Evolutionary conservation across 1,284 basidiomycete species (phyloP), one percentile per base, ranked within the genome.

Genomic region (Cutaneotrichosporon sp.): DNA sequence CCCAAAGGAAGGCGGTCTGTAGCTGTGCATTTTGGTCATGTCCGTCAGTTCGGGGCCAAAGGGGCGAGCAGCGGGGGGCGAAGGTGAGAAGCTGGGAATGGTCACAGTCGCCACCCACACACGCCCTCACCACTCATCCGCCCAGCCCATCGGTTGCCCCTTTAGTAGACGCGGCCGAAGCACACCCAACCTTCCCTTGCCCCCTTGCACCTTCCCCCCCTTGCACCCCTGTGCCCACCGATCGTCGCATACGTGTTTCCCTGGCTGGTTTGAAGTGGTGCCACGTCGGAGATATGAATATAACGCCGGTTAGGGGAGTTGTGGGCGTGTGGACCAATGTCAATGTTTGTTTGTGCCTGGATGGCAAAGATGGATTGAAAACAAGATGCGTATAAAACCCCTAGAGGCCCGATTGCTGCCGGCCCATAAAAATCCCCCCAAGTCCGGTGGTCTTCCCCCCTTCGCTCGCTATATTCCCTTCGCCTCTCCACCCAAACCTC

Each of bases 381-480:
- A 46, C 14, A 24, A 22, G n/a, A 4, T 22, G 31, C 31, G 52
- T 55, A 55, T 55, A 55, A 45, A 55, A 55, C 54, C 52, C 42
- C 54, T 43, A 10, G 54, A 27, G 22, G 22, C 54, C 54, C 54
- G 54, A 55, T 55, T 43, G 38, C 38, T 31, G 38, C 54, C 54
- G 54, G 54, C 54, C 54, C 54, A 55, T 55, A 55, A 55, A 55
- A 55, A 45, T 43, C 38, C 54, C 38, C 27, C 54, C 25, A n/a
- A n/a, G n/a, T n/a, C n/a, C n/a, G n/a, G n/a, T n/a, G n/a, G n/a
- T n/a, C n/a, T n/a, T n/a, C n/a, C n/a, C n/a, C n/a, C n/a, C n/a
- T n/a, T n/a, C n/a, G n/a, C n/a, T n/a, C n/a, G n/a, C n/a, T n/a
- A n/a, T n/a, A n/a, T n/a, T n/a, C n/a, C n/a, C n/a, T n/a, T n/a